Base-by-base conservation (phyloP, 345 rosid species). In the Geranium brycei region DNA sequence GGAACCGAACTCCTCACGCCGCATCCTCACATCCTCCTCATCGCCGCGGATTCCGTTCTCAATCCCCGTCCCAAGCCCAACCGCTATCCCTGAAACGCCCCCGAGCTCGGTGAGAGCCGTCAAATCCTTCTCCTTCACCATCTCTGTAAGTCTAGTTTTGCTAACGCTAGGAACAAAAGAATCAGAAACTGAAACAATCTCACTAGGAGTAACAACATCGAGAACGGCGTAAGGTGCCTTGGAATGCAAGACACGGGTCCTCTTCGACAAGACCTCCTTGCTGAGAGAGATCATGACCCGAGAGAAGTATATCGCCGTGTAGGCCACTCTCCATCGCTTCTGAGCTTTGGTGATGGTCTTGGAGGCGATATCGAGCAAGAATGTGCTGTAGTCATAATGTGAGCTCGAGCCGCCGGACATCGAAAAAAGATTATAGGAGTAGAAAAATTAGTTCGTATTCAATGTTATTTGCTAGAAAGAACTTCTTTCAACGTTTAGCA, bases 1-100 rank as follows among this genome's bases (percentile, higher is more conserved):
- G 15, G 79, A 75, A 15, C 97, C 95, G 8, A 81, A 87, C 16
- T 70, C 75, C 1, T 73, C 63, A 0, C 75, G 87, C 32, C 89
- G 68, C 59, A 73, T 47, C 6, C 70, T 64, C 15, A 77, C 61
- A 61, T 85, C 83, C 0, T 68, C 78, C 1, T 47, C 69, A 15
- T n/a, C 73, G 4, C 76, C 79, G 0, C 13, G 0, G 65, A 87
- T 78, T 31, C 96, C 96, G 0, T 47, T 51, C 2, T 75, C 72
- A 0, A 69, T 11, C 62, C 76, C 69, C 1, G 84, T 78, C 63
- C 73, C 59, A 31, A 83, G 66, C 41, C 77, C 74, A 16, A 80
- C 66, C 41, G 81, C 80, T 3, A 87, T 61, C 1, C 65, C 79
- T 1, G 35, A 55, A 40, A 79, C 38, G 5, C 91, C 91, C 7